A percentile compares a stretch with the other conserved stretches of the same genome.
phyloP scores from a whole-genome alignment of 2,329 filamentous ascomycete species.

The Colletotrichum kahawae region DNA sequence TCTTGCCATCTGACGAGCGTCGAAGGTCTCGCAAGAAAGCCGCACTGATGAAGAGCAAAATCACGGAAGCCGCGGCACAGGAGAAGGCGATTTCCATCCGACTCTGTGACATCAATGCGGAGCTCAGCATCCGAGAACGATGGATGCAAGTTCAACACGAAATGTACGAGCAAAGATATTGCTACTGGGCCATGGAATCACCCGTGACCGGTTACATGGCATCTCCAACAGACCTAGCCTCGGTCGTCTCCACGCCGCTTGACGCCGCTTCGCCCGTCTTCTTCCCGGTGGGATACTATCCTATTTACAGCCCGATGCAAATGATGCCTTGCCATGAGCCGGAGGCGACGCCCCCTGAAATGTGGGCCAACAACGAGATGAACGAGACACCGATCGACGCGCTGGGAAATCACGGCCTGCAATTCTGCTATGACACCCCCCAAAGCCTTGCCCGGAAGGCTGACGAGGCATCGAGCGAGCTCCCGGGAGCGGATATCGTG shows the following conservation, averaged over 20 bases:
- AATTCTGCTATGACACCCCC: background rate
- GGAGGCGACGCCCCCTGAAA: background rate
- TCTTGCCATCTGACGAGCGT: constrained; percentile 22
- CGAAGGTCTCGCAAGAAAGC: constrained; percentile 46
- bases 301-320: background rate
- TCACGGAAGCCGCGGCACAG: constrained; percentile 50
- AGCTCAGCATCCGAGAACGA: constrained; percentile 50
- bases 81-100: constrained; percentile 49
- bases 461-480: background rate
- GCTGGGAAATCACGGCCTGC: constrained; percentile 5
- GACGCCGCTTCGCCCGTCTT: constrained; percentile 35
- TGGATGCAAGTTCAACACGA: constrained; percentile 38
- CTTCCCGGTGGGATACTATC: constrained; percentile 27
- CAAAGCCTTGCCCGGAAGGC: too few relatives aligned
- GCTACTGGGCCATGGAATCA: constrained; percentile 1
- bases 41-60: constrained; percentile 43
- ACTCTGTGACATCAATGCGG: constrained; percentile 54
- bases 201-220: background rate
- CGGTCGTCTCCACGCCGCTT: constrained; percentile 27
- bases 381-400: background rate
- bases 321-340: background rate
- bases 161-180: background rate
- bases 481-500: background rate
- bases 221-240: background rate
- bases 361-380: background rate